Percentiles rank a stretch among this genome's conserved stretches.
These are phyloP conservation scores for Paramecium tetraurelia DNA, from an alignment of 73 alveolate genomes.

Conservation along the genomic window DNA sequence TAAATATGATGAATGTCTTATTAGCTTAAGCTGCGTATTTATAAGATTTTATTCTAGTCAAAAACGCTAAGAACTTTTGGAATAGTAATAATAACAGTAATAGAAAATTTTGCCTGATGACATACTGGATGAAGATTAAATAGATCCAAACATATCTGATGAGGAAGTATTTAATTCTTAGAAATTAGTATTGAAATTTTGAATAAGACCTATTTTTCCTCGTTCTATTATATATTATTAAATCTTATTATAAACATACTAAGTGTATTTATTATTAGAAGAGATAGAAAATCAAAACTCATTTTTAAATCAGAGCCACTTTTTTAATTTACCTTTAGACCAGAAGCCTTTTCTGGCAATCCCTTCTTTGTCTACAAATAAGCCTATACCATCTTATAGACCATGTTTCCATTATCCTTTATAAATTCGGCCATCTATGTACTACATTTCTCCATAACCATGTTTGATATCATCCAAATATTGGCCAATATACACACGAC, in stretches of 20 bases:
- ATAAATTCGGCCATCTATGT: background rate
- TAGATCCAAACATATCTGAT: background rate
- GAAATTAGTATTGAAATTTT: background rate
- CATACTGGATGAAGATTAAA: background rate
- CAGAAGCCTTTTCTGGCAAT: background rate
- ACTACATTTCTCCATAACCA: constrained; percentile 25
- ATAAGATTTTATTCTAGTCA: background rate
- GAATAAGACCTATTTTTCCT: background rate
- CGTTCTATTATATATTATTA: background rate
- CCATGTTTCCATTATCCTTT: constrained; percentile 34
- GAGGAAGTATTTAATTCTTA: background rate
- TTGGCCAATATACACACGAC: background rate
- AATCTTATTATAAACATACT: background rate
- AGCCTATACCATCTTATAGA: background rate
- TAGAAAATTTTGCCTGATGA: background rate
- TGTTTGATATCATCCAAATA: background rate
- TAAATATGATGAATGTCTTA: constrained; percentile 42
- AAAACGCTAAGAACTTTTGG: background rate
- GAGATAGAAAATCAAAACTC: background rate
- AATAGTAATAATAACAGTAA: background rate
- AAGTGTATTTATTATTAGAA: background rate
- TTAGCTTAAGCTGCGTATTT: constrained; percentile 31
- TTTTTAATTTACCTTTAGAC: background rate
- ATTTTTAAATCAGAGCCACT: background rate
- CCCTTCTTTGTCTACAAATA: constrained; percentile 15